Conservation (phyloP, 1,284 basidiomycete genomes). For the Boletus hoseneyae region DNA sequence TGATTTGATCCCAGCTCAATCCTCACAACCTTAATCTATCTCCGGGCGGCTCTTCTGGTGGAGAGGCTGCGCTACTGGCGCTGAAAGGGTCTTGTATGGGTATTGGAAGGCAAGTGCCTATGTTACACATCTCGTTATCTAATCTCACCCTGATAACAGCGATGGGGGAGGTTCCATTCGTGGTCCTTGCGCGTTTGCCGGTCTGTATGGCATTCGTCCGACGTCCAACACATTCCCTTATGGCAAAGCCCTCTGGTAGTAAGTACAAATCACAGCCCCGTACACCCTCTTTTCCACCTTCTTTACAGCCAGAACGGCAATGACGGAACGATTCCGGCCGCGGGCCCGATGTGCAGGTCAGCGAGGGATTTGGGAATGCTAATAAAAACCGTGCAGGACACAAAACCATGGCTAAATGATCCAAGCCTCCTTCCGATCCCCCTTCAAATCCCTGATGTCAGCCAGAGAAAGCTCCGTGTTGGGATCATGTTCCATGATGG, state of each 20-base stretch:
- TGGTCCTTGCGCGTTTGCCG: conserved; percentile 39
- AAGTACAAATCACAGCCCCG: conserved; percentile 31
- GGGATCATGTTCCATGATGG: conserved; percentile 48
- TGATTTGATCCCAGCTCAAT: conserved; percentile 32
- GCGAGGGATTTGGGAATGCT: conserved; percentile 43
- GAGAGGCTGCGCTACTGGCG: conserved; percentile 51
- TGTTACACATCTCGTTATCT: background rate
- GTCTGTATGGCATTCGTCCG: conserved; percentile 46
- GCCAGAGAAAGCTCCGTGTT: conserved; percentile 36
- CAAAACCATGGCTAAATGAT: conserved; percentile 42
- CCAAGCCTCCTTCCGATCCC: conserved; percentile 39
- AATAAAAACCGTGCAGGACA: conserved; percentile 37
- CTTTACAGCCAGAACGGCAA: conserved; percentile 36
- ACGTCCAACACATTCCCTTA: conserved; percentile 42
- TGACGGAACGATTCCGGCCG: conserved; percentile 29
- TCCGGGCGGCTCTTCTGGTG: conserved; percentile 50
- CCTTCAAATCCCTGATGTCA: conserved; percentile 29
- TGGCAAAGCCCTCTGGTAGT: conserved; percentile 12
- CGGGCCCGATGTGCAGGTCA: conserved; percentile 38
- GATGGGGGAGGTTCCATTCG: conserved; percentile 35
- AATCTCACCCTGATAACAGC: conserved; percentile 14
- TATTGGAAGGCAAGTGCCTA: conserved; percentile 44
- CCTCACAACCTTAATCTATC: conserved; percentile 45
- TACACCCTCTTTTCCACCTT: conserved; percentile 18
- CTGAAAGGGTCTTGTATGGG: conserved; percentile 50